Evolutionary conservation across 2,329 filamentous ascomycete species (phyloP).

Genomic region (Fusarium sp.): DNA sequence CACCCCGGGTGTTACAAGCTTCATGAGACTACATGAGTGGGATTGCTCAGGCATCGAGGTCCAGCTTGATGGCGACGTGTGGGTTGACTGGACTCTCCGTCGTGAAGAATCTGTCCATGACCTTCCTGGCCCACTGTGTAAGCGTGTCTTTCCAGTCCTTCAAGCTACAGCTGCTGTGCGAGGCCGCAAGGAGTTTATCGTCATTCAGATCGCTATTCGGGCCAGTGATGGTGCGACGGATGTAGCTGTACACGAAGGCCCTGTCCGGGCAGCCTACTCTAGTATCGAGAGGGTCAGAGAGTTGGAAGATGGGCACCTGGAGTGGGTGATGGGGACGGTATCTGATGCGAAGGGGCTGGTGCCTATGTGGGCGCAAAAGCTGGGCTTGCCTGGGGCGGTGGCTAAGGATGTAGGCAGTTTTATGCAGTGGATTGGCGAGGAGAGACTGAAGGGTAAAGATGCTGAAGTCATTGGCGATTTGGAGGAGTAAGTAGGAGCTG

Average conservation of each 20-base stretch:
- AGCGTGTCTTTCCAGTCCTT: slow-evolving; percentile 75
- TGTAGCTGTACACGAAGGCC: slow-evolving; percentile 55
- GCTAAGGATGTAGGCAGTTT: slow-evolving; percentile 80
- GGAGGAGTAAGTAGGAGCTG: neutral
- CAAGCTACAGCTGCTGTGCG: slow-evolving; percentile 65
- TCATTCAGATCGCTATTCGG: slow-evolving; percentile 67
- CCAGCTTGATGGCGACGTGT: slow-evolving; percentile 54
- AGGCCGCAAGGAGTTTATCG: slow-evolving; percentile 62
- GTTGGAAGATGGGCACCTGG: slow-evolving; percentile 59
- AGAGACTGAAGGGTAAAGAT: slow-evolving; percentile 52
- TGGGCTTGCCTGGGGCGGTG: slow-evolving; percentile 71
- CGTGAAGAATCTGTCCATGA: slow-evolving; percentile 75
- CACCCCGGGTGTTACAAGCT: slow-evolving; percentile 53
- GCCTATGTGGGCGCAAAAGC: slow-evolving; percentile 74
- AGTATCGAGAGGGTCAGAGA: slow-evolving; percentile 72
- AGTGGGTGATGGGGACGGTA: slow-evolving; percentile 84
- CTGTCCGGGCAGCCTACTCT: slow-evolving; percentile 70
- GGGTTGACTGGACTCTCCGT: slow-evolving; percentile 61
- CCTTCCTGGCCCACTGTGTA: slow-evolving; percentile 69
- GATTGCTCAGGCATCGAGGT: slow-evolving; percentile 57
- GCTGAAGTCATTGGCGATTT: slow-evolving; percentile 22
- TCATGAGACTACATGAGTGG: slow-evolving; percentile 58
- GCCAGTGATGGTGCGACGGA: slow-evolving; percentile 51
- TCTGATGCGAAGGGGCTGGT: slow-evolving; percentile 76
- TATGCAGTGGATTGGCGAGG: slow-evolving; percentile 68